Percentiles rank a stretch among this genome's conserved stretches.
These are phyloP conservation scores for Candida ulmi DNA, from an alignment of 805 yeast species.

Conservation along the genomic window DNA sequence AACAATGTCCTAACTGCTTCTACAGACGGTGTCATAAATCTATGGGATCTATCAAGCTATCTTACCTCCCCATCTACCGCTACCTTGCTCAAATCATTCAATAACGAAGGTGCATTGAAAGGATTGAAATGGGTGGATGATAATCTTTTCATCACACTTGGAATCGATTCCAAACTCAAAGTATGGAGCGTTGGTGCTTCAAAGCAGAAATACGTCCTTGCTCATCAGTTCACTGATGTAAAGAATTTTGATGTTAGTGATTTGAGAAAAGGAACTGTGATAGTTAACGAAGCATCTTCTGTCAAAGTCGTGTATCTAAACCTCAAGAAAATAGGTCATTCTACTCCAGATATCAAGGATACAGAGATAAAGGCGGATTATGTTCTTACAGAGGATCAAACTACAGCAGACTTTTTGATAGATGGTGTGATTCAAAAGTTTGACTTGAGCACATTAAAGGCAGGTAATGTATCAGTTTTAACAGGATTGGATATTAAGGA, in stretches of 20 bases:
- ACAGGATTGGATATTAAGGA: neutral
- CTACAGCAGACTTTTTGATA: too few relatives aligned
- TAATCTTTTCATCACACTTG: neutral
- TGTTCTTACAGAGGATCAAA: too few relatives aligned
- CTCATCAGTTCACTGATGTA: neutral
- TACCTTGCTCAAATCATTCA: neutral
- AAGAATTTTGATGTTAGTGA: conserved; percentile 8
- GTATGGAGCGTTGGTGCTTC: neutral
- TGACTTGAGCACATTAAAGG: too few relatives aligned
- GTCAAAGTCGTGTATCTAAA: neutral
- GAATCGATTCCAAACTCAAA: neutral
- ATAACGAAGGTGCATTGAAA: neutral
- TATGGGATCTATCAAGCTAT: neutral
- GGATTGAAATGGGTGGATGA: neutral
- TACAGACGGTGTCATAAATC: neutral
- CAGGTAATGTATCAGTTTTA: too few relatives aligned
- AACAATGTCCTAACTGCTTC: neutral
- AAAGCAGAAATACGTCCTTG: neutral
- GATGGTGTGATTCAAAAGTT: too few relatives aligned
- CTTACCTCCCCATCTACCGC: neutral
- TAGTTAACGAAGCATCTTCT: neutral
- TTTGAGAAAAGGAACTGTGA: conserved; percentile 21
- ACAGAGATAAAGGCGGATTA: too few relatives aligned
- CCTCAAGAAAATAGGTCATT: neutral
- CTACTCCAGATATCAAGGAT: too few relatives aligned